A percentile compares a stretch with the other conserved stretches of the same genome.
phyloP scores from a whole-genome alignment of 2,329 filamentous ascomycete species.

The Graphilbum ipis-grandicollis region DNA sequence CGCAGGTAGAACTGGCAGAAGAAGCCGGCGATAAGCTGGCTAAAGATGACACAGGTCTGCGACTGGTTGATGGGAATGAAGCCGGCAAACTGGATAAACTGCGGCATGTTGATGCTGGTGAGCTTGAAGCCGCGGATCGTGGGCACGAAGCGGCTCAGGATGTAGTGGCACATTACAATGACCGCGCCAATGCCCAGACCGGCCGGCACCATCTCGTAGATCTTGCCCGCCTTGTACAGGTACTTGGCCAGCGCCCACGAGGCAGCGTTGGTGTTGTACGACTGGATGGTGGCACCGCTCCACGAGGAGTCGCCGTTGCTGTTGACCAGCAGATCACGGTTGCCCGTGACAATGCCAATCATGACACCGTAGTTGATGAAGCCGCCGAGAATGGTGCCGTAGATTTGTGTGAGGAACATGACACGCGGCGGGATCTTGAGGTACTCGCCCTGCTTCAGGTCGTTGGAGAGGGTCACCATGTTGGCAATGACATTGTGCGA shows the following conservation, averaged over 20 bases:
- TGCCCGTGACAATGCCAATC: constrained; percentile 30
- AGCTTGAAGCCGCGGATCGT: constrained; percentile 24
- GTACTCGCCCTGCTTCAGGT: constrained; percentile 43
- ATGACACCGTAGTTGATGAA: constrained; percentile 28
- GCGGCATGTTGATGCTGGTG: constrained; percentile 30
- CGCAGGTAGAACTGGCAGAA: constrained; percentile 33
- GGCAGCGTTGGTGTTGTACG: constrained; percentile 27
- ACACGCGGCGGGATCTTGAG: constrained; percentile 35
- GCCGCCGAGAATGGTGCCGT: constrained; percentile 34
- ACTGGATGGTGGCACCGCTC: constrained; percentile 34
- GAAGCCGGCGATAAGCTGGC: constrained; percentile 24
- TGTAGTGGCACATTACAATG: constrained; percentile 24
- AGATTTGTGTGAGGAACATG: constrained; percentile 39
- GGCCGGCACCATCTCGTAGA: constrained; percentile 30
- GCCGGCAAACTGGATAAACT: constrained; percentile 35
- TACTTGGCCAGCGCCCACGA: constrained; percentile 35
- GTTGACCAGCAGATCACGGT: constrained; percentile 27
- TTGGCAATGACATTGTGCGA: constrained; percentile 38
- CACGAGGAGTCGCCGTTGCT: constrained; percentile 30
- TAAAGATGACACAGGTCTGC: constrained; percentile 36
- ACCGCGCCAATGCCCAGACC: constrained; percentile 30
- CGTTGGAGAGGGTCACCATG: constrained; percentile 29
- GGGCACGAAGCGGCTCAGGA: constrained; percentile 27
- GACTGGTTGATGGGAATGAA: constrained; percentile 36
- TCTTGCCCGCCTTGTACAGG: constrained; percentile 27